Conservation (phyloP, 805 yeast genomes). For the Yamadazyma laniorum region DNA sequence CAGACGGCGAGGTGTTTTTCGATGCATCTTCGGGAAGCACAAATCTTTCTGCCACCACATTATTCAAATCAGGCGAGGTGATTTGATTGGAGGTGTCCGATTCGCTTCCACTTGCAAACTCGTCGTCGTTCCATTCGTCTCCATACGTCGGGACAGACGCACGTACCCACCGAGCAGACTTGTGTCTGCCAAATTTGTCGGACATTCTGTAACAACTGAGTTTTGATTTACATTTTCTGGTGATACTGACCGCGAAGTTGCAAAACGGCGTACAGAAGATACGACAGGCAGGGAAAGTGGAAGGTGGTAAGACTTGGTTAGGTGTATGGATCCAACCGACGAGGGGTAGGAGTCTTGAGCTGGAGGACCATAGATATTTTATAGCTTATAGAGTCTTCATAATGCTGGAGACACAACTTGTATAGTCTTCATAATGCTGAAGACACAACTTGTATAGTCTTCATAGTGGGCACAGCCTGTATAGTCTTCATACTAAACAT, state of each 20-base stretch:
- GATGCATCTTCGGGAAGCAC: slow-evolving; percentile 12
- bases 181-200: slow-evolving; percentile 42
- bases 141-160: slow-evolving; percentile 43
- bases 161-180: slow-evolving; percentile 44
- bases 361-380: too few species aligned
- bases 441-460: background rate
- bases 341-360: too few species aligned
- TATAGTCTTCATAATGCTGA: too few species aligned
- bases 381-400: too few species aligned
- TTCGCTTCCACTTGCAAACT: slow-evolving; percentile 21
- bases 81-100: slow-evolving; percentile 11
- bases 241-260: background rate
- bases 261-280: too few species aligned
- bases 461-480: too few species aligned
- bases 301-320: too few species aligned
- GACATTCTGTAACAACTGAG: slow-evolving; percentile 17
- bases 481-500: too few species aligned
- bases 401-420: too few species aligned
- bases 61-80: slow-evolving; percentile 6
- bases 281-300: too few species aligned
- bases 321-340: too few species aligned
- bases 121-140: slow-evolving; percentile 42
- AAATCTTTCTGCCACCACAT: slow-evolving; percentile 16
- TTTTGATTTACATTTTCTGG: background rate
- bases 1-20: background rate